Base-by-base conservation (phyloP, 352 stramenopile species). In the Aphanomyces euteiches region DNA sequence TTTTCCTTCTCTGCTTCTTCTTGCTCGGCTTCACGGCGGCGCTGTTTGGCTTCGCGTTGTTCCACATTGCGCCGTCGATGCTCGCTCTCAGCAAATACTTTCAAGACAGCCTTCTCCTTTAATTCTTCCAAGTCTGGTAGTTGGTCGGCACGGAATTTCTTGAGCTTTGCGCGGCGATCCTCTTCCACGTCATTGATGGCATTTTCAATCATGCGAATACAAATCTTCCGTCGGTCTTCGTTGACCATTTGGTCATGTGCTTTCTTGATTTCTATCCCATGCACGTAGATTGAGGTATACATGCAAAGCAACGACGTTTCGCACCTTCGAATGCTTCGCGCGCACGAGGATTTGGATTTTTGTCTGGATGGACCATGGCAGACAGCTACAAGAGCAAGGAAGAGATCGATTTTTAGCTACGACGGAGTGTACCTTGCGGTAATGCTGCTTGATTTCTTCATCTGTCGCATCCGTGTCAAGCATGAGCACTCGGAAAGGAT, bases 391-490 rank as follows among this genome's bases (percentile, higher is more conserved):
- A 53, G 8, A 13, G 5, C 68, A 19, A n/a, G 10, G 13, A 54
- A 7, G 40, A 45, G 3, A 34, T 40, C 54, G 13, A 60, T 10
- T 60, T 2, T 13, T 60, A 28, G 28, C 13, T 47, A 66, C 1
- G 43, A 13, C 56, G 7, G 40, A 54, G 38, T 15, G 19, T 40
- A 67, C 86, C 78, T 96, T 96, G 59, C 87, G 82, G 50, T 96
- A 96, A 76, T 94, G 87, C 78, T 95, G 87, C 73, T 94, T 94
- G 82, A 96, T 95, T 47, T 96, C 86, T 45, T 96, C 89, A 36
- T 95, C 86, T 1, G 84, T 89, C 4, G 89, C 89, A 48, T 93
- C 87, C 21, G 78, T 85, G 41, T 94, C 83, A 45, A 96, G 79
- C 89, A 96, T 95, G 28, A 96, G 77, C 38, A 96, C 89, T 47